Conservation (phyloP, 1,284 basidiomycete species). For the Phellopilus nigrolimitatus region DNA sequence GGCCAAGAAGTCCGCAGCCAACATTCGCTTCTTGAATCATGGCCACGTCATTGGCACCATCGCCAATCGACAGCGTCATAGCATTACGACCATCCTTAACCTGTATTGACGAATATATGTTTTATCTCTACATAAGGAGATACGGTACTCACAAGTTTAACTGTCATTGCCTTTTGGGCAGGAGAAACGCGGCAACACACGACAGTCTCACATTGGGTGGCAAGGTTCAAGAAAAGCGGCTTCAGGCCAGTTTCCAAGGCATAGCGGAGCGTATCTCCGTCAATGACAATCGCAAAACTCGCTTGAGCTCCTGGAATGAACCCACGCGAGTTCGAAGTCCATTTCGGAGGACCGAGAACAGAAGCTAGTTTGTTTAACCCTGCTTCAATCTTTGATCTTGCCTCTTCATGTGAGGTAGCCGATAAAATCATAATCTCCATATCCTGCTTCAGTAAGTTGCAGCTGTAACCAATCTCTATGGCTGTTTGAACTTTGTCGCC, state of each 20-base stretch:
- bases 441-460: slow-evolving; percentile 85
- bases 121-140: slow-evolving; percentile 10
- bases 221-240: slow-evolving; percentile 83
- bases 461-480: slow-evolving; percentile 94
- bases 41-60: slow-evolving; percentile 93
- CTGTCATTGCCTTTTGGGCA: slow-evolving; percentile 93
- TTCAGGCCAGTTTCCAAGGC: slow-evolving; percentile 79
- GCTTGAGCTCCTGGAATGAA: slow-evolving; percentile 64
- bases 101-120: slow-evolving; percentile 32
- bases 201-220: slow-evolving; percentile 95
- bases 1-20: slow-evolving; percentile 89
- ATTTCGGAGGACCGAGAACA: slow-evolving; percentile 59
- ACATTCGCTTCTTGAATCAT: slow-evolving; percentile 99
- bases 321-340: slow-evolving; percentile 54
- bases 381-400: slow-evolving; percentile 86
- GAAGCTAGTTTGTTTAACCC: slow-evolving; percentile 94
- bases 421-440: slow-evolving; percentile 98
- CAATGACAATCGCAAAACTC: slow-evolving; percentile 92
- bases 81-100: slow-evolving; percentile 94
- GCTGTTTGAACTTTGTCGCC: slow-evolving; percentile 98
- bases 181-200: slow-evolving; percentile 97
- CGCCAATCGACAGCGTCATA: slow-evolving; percentile 96
- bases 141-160: slow-evolving; percentile 69
- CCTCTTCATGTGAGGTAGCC: slow-evolving; percentile 71
- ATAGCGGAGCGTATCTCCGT: slow-evolving; percentile 88